Evolutionary conservation across 129 eudicot species (phyloP), one percentile per base, ranked within the genome.

Genomic region (Calendula officinalis): DNA sequence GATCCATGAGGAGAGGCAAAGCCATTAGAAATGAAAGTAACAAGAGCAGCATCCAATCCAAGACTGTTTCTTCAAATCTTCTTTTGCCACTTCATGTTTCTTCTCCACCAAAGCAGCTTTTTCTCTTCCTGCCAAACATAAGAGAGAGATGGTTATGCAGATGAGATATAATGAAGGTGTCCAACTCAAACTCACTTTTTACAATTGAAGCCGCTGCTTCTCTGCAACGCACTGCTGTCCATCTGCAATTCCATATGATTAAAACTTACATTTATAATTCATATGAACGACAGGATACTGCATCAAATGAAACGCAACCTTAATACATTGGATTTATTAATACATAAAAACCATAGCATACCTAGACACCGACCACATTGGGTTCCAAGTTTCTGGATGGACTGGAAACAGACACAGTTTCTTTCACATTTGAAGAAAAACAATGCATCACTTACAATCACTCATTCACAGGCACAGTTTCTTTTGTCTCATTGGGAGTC

Each of bases 321-420:
- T 22, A 22, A 22, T n/a, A n/a, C n/a, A n/a, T 22, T 2, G 30
- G 30, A 22, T 22, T 0, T 22, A 22, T 22, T 22, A 22, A 22
- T 22, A 22, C 22, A 27, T 48, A 17, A 62, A 10, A 56, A 51
- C 15, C 32, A 54, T 43, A 67, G 51, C 30, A 53, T 78, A 94
- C 99, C 99, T 94, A 57, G 99, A 89, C 44, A 89, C 99, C 3
- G 97, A 88, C 99, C 99, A 94, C 99, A 94, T 94, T 52, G 99
- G 99, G 67, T 94, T 94, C 99, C 99, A 94, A 71, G 84, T 94
- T 82, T 94, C 99, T 39, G 99, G 99, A 74, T 94, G 99, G 64
- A 83, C 97, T 89, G 83, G 36, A 69, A 64, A 82, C 8, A 12
- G 43, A 17, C 2, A 35, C 17, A 57, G n/a, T n/a, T n/a, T n/a